Evolutionary conservation across 2,329 filamentous ascomycete genomes (phyloP).

Genomic region (Plectosphaerella plurivora): DNA sequence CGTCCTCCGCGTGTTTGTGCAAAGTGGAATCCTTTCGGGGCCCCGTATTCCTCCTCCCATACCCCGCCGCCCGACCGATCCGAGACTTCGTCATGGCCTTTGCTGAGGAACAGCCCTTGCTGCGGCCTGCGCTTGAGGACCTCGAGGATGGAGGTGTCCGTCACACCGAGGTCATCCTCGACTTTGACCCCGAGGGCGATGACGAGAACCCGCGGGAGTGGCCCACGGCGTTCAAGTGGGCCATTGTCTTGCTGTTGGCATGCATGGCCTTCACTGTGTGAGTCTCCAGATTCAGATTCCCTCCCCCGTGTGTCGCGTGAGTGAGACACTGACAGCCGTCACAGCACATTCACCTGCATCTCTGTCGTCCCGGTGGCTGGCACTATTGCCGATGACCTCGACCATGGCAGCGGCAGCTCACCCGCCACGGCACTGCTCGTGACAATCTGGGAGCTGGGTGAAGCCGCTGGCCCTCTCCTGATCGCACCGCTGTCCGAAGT

Average conservation of each 20-base stretch:
- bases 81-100: neutral
- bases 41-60: neutral
- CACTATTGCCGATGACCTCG: slow-evolving; percentile 44
- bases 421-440: slow-evolving; percentile 57
- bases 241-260: slow-evolving; percentile 46
- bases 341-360: slow-evolving; percentile 54
- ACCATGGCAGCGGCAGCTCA: slow-evolving; percentile 31
- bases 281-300: slow-evolving; percentile 7
- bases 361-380: slow-evolving; percentile 49
- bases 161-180: slow-evolving; percentile 2
- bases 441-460: slow-evolving; percentile 66
- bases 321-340: neutral
- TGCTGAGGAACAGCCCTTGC: neutral
- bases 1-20: neutral
- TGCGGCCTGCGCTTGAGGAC: neutral
- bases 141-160: slow-evolving; percentile 9
- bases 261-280: slow-evolving; percentile 55
- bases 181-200: slow-evolving; percentile 14
- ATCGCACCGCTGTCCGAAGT: slow-evolving; percentile 61
- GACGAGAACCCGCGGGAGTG: slow-evolving; percentile 46
- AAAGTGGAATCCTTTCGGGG: neutral
- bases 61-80: neutral
- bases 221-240: slow-evolving; percentile 47
- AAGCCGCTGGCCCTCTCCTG: slow-evolving; percentile 54
- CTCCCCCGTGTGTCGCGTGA: neutral